Base-by-base conservation (phyloP, 345 rosid genomes). In the Sonneratia alba region DNA sequence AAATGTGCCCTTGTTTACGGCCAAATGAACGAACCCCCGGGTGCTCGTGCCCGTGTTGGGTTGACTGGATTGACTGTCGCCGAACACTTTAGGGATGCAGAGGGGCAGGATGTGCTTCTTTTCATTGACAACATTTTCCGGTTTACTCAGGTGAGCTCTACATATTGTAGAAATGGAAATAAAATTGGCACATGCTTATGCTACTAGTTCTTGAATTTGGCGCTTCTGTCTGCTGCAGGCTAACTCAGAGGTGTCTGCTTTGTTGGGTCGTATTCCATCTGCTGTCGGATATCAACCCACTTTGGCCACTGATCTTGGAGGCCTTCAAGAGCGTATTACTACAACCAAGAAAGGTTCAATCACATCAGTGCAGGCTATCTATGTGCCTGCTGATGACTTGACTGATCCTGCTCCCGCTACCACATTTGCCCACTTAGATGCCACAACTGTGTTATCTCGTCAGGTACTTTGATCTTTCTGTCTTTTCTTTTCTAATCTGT, bases 41-140 rank as follows among this genome's bases (percentile, higher is more conserved):
- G 99, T 89, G 99, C 97, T n/a, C 99, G 97, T 89, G 99, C 97
- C 57, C 99, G 99, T 85, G 99, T 95, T 77, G 99, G 97, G 55
- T 96, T 95, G 27, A 95, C 99, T 75, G 99, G 99, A 66, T 79
- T 95, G 68, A 92, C 99, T 51, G 97, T 95, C 12, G 99, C 99
- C 2, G 99, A 95, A 69, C 96, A 95, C 77, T 95, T 95, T 86
- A 93, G 98, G 75, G 98, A 95, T 83, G 98, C 98, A 37, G 98
- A 95, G 73, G 99, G 99, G 49, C 99, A 92, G 76, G 99, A 92
- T 86, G 98, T 95, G 81, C 89, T 95, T 78, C 98, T 95, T 77
- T 95, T 95, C 80, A 89, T 95, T 56, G 99, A 37, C 77, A 93
- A 93, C 78, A 93, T 93, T 77, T 93, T 93, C 96, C 93, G 98